Conservation (phyloP, 371 early-diverging fungal genomes). For the Actinomortierella wolfii region DNA sequence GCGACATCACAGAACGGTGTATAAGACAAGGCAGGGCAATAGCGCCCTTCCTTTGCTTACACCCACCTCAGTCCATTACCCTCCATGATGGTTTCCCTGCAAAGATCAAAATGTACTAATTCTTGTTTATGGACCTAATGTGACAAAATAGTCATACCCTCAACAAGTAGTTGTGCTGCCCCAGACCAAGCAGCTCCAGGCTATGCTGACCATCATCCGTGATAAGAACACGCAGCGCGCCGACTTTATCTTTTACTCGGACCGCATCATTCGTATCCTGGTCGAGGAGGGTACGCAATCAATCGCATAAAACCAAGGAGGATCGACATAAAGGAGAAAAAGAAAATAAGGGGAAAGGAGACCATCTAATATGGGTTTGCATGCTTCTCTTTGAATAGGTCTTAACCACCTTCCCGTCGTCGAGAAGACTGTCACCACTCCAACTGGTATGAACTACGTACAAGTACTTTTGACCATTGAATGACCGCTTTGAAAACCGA, state of each 20-base stretch:
- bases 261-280: conserved; percentile 89
- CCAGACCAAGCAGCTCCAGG: conserved; percentile 81
- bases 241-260: conserved; percentile 94
- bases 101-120: neutral
- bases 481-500: no score
- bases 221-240: conserved; percentile 77
- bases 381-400: conserved; percentile 49
- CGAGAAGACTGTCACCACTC: conserved; percentile 77
- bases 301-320: neutral
- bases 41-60: neutral
- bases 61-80: neutral
- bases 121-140: neutral
- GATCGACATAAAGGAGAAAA: neutral
- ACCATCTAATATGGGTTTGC: neutral
- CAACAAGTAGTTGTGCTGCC: conserved; percentile 71
- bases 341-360: neutral
- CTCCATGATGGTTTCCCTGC: no score
- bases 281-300: conserved; percentile 80
- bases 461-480: neutral
- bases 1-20: neutral
- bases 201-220: conserved; percentile 86
- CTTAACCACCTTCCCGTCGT: conserved; percentile 89
- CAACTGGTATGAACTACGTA: conserved; percentile 61
- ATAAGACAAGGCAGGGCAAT: neutral
- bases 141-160: conserved; percentile 29